Evolutionary conservation across 1,284 basidiomycete genomes (phyloP).

Genomic region (Heterobasidion irregulare): DNA sequence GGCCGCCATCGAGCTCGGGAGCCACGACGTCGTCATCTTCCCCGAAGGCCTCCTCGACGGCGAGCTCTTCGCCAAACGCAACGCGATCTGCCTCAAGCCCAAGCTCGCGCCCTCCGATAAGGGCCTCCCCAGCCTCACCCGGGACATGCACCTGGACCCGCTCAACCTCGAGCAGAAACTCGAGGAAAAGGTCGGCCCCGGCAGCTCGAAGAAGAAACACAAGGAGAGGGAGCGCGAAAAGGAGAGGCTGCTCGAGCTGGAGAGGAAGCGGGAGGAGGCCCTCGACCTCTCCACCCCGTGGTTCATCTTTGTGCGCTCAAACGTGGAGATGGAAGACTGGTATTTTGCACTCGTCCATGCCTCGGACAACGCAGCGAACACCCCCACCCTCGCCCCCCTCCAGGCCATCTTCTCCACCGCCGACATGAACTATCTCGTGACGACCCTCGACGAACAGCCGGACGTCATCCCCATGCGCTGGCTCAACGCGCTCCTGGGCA

Average conservation of each 20-base stretch:
- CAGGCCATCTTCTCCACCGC: slow-evolving; percentile 60
- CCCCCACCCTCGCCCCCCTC: slow-evolving; percentile 46
- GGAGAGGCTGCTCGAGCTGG: slow-evolving; percentile 32
- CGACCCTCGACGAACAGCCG: slow-evolving; percentile 83
- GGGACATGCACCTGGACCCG: slow-evolving; percentile 33
- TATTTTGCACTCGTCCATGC: slow-evolving; percentile 82
- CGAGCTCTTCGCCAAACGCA: slow-evolving; percentile 84
- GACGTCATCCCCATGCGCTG: slow-evolving; percentile 96
- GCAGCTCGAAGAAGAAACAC: slow-evolving; percentile 29
- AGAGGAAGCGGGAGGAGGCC: slow-evolving; percentile 40
- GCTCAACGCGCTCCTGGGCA: slow-evolving; percentile 91
- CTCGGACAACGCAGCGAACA: slow-evolving; percentile 51
- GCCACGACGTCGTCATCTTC: slow-evolving; percentile 68
- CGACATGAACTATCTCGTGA: slow-evolving; percentile 82
- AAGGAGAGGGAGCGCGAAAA: slow-evolving; percentile 15
- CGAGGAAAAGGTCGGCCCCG: slow-evolving; percentile 28
- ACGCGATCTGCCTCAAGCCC: slow-evolving; percentile 74
- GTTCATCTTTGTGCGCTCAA: slow-evolving; percentile 85
- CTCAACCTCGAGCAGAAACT: slow-evolving; percentile 26
- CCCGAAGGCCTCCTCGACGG: slow-evolving; percentile 71
- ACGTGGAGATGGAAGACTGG: slow-evolving; percentile 93
- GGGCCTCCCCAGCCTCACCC: slow-evolving; percentile 41
- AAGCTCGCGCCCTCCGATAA: slow-evolving; percentile 26
- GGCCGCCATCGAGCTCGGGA: slow-evolving; percentile 72
- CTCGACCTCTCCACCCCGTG: slow-evolving; percentile 56